Percentiles rank a stretch among this genome's conserved stretches.
Conservation (phyloP, 2,329 filamentous ascomycete genomes). For the Tolypocladium album region DNA sequence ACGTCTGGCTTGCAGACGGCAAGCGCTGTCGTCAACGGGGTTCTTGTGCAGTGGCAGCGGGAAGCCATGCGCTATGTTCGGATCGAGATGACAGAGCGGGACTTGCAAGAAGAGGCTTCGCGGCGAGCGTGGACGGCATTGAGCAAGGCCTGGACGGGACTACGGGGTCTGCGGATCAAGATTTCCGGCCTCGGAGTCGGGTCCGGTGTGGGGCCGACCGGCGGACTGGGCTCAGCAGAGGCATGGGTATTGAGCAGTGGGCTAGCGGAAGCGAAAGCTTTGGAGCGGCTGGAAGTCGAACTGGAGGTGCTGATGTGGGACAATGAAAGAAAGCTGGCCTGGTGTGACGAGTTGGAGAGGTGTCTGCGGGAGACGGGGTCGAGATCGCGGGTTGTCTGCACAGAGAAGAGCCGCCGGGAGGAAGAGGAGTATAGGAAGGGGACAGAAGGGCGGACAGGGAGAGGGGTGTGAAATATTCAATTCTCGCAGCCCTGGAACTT, state of each 20-base stretch:
- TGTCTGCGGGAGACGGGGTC: constrained; percentile 11
- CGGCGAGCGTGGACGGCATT: constrained; percentile 24
- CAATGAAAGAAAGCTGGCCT: constrained; percentile 19
- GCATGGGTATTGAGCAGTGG: constrained; percentile 16
- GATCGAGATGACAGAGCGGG: constrained; percentile 27
- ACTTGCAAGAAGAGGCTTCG: constrained; percentile 18
- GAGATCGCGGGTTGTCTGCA: constrained; percentile 11
- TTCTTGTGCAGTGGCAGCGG: constrained; percentile 29
- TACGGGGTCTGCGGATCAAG: constrained; percentile 28
- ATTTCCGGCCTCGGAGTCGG: constrained; percentile 12
- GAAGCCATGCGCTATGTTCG: constrained; percentile 26
- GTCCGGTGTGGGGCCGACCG: background rate
- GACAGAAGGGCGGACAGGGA: background rate
- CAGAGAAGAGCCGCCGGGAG: constrained; percentile 13
- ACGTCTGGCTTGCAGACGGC: constrained; percentile 32
- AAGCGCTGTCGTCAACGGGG: constrained; percentile 20
- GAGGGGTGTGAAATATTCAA: background rate
- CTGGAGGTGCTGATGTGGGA: constrained; percentile 21
- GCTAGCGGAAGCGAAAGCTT: constrained; percentile 16
- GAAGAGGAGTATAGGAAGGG: constrained; percentile 5
- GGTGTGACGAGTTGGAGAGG: constrained; percentile 20
- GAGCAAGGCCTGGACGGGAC: constrained; percentile 23
- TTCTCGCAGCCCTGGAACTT: background rate
- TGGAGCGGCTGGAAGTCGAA: constrained; percentile 30
- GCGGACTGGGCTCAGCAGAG: constrained; percentile 2